Percentiles rank a stretch among this genome's conserved stretches.
Evolutionary conservation across 2,329 filamentous ascomycete genomes (phyloP).

Genomic region (Paramyrothecium roridum): DNA sequence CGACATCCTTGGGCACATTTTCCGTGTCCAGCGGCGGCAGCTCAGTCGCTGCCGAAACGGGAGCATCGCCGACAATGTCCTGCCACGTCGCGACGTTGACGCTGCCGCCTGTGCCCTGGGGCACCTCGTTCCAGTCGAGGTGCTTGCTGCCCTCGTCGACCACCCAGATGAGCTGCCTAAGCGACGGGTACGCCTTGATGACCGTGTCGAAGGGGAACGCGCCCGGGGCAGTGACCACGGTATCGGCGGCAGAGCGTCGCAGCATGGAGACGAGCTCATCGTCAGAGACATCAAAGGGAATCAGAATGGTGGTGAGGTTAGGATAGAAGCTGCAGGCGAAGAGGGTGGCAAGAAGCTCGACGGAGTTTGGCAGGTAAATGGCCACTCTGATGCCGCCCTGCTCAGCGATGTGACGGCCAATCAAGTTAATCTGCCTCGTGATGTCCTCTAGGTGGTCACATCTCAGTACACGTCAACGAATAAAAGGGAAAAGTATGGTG

Average conservation of each 20-base stretch:
- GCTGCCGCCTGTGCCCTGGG: slow-evolving; percentile 69
- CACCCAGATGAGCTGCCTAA: slow-evolving; percentile 86
- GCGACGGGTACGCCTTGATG: slow-evolving; percentile 62
- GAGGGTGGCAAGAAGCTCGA: slow-evolving; percentile 78
- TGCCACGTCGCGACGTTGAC: slow-evolving; percentile 91
- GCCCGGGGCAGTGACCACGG: slow-evolving; percentile 80
- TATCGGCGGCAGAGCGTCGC: slow-evolving; percentile 70
- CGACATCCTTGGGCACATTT: slow-evolving; percentile 49
- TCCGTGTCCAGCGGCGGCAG: slow-evolving; percentile 62
- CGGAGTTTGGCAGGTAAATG: slow-evolving; percentile 87
- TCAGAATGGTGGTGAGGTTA: slow-evolving; percentile 75
- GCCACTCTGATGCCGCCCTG: slow-evolving; percentile 75
- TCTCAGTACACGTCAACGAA: not conserved
- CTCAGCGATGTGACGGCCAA: slow-evolving; percentile 74
- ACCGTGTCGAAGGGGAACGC: slow-evolving; percentile 78
- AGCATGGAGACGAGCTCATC: slow-evolving; percentile 70
- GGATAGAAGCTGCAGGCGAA: slow-evolving; percentile 87
- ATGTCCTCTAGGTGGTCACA: slow-evolving; percentile 53
- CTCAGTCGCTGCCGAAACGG: slow-evolving; percentile 53
- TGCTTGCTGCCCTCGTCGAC: slow-evolving; percentile 87
- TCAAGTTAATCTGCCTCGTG: slow-evolving; percentile 80
- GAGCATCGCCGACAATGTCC: slow-evolving; percentile 73
- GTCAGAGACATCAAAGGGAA: slow-evolving; percentile 77
- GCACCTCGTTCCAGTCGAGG: slow-evolving; percentile 92
- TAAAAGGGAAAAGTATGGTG: not conserved